Conservation (phyloP, 768 basidiomycete species). For the Psilocybe azurescens region DNA sequence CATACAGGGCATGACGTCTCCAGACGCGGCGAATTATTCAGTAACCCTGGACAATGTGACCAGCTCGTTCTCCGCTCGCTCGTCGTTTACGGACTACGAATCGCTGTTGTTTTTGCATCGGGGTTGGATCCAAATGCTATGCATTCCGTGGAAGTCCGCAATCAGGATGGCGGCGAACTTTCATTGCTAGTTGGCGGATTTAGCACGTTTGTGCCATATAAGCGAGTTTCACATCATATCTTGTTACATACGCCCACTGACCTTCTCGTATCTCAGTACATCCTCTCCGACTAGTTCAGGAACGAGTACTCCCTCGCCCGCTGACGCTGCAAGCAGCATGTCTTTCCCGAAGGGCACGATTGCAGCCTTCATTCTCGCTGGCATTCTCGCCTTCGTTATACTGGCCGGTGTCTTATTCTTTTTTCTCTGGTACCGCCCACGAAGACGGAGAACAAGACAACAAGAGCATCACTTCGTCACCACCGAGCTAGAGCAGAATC, state of each 20-base stretch:
- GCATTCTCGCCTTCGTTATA: conserved; percentile 55
- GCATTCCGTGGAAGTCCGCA: conserved; percentile 61
- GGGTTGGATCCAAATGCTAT: conserved; percentile 54
- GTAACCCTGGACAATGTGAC: conserved; percentile 51
- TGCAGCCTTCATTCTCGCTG: conserved; percentile 67
- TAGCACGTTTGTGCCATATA: conserved; percentile 42
- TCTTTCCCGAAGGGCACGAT: conserved; percentile 60
- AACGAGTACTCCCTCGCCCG: conserved; percentile 19
- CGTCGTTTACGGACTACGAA: conserved; percentile 55
- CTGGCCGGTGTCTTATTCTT: conserved; percentile 45
- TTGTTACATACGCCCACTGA: conserved; percentile 10
- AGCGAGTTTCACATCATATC: conserved; percentile 34
- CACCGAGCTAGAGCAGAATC: conserved; percentile 9
- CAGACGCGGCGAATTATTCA: conserved; percentile 60
- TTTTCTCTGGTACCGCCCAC: conserved; percentile 54
- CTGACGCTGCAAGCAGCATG: conserved; percentile 21
- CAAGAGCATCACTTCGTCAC: conserved; percentile 11
- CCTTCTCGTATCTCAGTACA: conserved; percentile 5
- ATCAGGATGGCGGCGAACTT: conserved; percentile 58
- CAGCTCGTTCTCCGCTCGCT: conserved; percentile 50
- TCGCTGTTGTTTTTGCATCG: conserved; percentile 68
- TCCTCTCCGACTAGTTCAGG: conserved; percentile 12
- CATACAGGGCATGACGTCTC: conserved; percentile 64
- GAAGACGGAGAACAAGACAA: conserved; percentile 36
- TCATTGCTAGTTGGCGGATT: conserved; percentile 56